phyloP scores from a whole-genome alignment of 2,329 filamentous ascomycete genomes.

The Colletotrichum karsti region DNA sequence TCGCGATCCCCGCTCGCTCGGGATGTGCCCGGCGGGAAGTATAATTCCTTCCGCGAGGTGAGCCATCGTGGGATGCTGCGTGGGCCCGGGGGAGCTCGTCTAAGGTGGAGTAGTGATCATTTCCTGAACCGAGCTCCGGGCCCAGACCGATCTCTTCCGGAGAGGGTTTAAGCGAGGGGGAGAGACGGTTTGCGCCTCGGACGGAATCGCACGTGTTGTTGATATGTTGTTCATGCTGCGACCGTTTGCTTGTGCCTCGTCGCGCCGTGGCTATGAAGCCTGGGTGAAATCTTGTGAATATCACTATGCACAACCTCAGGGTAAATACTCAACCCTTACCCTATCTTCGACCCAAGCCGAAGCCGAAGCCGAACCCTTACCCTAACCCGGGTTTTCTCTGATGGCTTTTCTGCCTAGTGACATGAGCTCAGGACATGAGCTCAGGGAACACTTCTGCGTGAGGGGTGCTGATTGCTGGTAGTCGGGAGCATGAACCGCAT shows the following conservation, averaged over 20 bases:
- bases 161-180: constrained; percentile 1
- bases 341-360: too few species aligned
- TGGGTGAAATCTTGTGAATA: too few species aligned
- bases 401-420: too few species aligned
- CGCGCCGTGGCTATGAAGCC: too few species aligned
- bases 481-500: background rate
- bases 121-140: background rate
- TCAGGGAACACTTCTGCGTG: too few species aligned
- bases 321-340: too few species aligned
- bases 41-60: background rate
- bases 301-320: too few species aligned
- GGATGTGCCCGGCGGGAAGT: background rate
- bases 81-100: background rate
- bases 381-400: too few species aligned
- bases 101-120: background rate
- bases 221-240: too few species aligned
- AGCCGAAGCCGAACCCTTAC: too few species aligned
- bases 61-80: background rate
- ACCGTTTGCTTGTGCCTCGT: background rate
- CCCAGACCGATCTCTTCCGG: background rate
- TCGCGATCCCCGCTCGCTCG: background rate
- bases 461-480: background rate
- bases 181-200: background rate
- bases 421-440: too few species aligned
- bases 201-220: background rate